A percentile compares a stretch with the other conserved stretches of the same genome.
These are phyloP conservation scores for Leishmania tropica DNA, from an alignment of 208 protist species.

Conservation along the genomic window DNA sequence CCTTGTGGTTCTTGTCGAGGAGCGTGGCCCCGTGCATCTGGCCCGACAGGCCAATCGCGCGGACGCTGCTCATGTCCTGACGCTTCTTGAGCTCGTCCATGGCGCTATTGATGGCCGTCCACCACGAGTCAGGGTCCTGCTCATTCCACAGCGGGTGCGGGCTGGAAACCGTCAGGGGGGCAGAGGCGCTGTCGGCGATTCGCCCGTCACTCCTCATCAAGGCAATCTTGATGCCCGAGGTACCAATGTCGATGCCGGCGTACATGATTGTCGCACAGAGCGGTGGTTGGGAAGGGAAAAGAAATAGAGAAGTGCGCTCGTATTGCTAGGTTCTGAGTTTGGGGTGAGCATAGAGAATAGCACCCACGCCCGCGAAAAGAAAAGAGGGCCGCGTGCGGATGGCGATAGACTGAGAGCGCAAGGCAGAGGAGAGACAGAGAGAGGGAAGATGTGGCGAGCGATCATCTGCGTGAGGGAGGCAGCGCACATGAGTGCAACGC, in stretches of 20 bases:
- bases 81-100: slow-evolving; percentile 55
- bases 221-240: slow-evolving; percentile 74
- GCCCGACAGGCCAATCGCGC: slow-evolving; percentile 65
- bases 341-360: neutral
- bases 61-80: slow-evolving; percentile 54
- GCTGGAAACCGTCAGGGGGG: slow-evolving; percentile 50
- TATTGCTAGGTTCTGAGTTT: neutral
- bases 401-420: neutral
- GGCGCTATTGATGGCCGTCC: slow-evolving; percentile 57
- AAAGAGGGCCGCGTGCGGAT: neutral
- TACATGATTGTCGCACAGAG: slow-evolving; percentile 40
- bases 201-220: slow-evolving; percentile 53
- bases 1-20: slow-evolving; percentile 55
- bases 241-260: slow-evolving; percentile 74
- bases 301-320: neutral
- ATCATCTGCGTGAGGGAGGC: neutral
- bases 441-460: neutral
- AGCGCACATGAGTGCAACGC: neutral
- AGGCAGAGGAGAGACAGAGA: neutral
- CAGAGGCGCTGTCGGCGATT: slow-evolving; percentile 62
- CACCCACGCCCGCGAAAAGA: neutral
- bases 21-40: slow-evolving; percentile 81
- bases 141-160: slow-evolving; percentile 77
- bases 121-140: slow-evolving; percentile 67
- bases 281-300: neutral